A percentile compares a stretch with the other conserved stretches of the same genome.
phyloP scores from a whole-genome alignment of 176 grass and related monocot genomes.

The Rhynchospora tenuis region DNA sequence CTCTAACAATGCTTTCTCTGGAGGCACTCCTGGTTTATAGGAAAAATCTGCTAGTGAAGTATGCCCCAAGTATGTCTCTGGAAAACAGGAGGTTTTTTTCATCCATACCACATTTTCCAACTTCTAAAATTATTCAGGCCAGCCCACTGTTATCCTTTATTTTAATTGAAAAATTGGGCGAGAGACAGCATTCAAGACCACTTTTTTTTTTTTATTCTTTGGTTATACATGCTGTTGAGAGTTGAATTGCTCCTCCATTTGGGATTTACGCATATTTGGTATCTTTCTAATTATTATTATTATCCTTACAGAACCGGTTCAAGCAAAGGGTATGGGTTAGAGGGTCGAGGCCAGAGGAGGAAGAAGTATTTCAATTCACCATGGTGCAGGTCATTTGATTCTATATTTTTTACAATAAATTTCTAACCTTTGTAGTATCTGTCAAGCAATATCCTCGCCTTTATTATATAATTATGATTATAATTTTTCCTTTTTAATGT shows the following conservation, averaged over 20 bases:
- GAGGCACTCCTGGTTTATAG: too few species aligned
- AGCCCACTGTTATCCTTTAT: background rate
- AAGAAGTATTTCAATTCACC: conserved; percentile 79
- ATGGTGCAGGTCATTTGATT: conserved; percentile 75
- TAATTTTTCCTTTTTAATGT: background rate
- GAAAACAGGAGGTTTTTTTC: background rate
- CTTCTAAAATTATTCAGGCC: background rate
- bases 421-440: background rate
- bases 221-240: background rate
- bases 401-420: background rate
- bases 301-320: conserved; percentile 48
- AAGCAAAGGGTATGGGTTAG: conserved; percentile 72
- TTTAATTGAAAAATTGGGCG: background rate
- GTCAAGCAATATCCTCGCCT: background rate
- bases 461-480: background rate
- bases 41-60: background rate
- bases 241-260: background rate
- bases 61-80: background rate
- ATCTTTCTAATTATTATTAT: background rate
- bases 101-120: background rate
- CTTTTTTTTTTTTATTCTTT: background rate
- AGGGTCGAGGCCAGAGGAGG: conserved; percentile 82
- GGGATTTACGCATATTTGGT: background rate
- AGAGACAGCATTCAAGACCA: background rate
- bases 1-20: too few species aligned